Conservation (phyloP, 768 basidiomycete species). For the Tulasnella sp. region DNA sequence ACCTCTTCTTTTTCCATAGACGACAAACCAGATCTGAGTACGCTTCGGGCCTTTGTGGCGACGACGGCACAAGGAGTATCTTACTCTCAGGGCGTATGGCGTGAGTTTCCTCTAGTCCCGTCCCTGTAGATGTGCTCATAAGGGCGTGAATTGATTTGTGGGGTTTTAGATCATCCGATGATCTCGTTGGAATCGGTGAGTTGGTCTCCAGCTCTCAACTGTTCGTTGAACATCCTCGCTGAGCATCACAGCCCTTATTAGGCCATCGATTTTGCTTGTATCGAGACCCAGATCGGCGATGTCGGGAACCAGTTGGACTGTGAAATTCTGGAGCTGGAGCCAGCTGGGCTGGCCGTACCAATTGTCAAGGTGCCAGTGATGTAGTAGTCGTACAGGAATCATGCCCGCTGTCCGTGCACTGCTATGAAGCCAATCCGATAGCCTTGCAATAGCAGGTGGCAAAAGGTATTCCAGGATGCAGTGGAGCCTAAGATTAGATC, state of each 20-base stretch:
- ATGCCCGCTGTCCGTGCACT: too few species aligned
- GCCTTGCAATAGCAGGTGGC: too few species aligned
- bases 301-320: conserved; percentile 64
- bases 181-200: conserved; percentile 62
- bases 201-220: conserved; percentile 16
- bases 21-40: conserved; percentile 65
- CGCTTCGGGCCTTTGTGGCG: conserved; percentile 73
- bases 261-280: conserved; percentile 73
- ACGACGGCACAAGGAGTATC: conserved; percentile 73
- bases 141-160: too few species aligned
- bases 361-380: conserved; percentile 9
- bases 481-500: too few species aligned
- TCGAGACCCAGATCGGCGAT: conserved; percentile 88
- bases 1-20: conserved; percentile 35
- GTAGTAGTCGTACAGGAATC: not conserved
- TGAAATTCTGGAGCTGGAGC: conserved; percentile 51
- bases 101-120: conserved; percentile 43
- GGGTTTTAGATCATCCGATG: conserved; percentile 82
- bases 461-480: too few species aligned
- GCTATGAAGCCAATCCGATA: too few species aligned
- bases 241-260: conserved; percentile 25
- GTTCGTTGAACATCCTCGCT: conserved; percentile 15
- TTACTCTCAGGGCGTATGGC: conserved; percentile 81
- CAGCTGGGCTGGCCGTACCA: not conserved
- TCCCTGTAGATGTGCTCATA: not conserved